These are phyloP conservation scores for Trichophyton rubrum DNA, from an alignment of 2,329 filamentous ascomycete species.

Conservation along the genomic window DNA sequence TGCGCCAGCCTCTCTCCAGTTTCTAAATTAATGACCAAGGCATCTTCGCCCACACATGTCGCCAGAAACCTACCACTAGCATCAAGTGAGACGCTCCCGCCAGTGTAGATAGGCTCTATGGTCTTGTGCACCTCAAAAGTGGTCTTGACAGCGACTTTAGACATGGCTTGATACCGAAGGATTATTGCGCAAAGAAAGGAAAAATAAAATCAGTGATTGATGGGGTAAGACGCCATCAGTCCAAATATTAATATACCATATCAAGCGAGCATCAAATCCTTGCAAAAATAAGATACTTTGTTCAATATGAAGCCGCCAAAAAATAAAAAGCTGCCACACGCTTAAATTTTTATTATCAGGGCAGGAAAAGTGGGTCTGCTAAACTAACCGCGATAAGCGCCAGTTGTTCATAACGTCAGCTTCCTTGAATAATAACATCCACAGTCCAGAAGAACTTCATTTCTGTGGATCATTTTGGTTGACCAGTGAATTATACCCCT, in stretches of 20 bases:
- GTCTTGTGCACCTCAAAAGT: conserved; percentile 76
- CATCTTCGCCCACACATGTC: conserved; percentile 85
- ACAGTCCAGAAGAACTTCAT: neutral
- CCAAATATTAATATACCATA: neutral
- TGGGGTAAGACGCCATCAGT: neutral
- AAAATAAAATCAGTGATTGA: no score
- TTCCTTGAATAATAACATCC: neutral
- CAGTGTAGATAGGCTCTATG: conserved; percentile 87
- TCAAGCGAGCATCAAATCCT: neutral
- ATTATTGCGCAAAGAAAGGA: neutral
- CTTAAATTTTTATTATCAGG: neutral
- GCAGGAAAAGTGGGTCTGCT: conserved; percentile 21
- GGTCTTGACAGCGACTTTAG: conserved; percentile 55
- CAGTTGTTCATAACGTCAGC: neutral
- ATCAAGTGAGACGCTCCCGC: conserved; percentile 75
- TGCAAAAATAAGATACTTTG: neutral
- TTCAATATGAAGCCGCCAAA: neutral
- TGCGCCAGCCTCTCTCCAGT: conserved; percentile 71
- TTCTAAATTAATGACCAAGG: conserved; percentile 68
- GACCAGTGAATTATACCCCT: neutral
- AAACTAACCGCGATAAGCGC: conserved; percentile 15
- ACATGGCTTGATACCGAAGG: conserved; percentile 21
- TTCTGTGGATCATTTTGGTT: neutral
- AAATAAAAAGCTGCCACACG: neutral
- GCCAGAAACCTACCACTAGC: conserved; percentile 70